Evolutionary conservation across 2,329 filamentous ascomycete species (phyloP).

Genomic region (Fusarium piperis): DNA sequence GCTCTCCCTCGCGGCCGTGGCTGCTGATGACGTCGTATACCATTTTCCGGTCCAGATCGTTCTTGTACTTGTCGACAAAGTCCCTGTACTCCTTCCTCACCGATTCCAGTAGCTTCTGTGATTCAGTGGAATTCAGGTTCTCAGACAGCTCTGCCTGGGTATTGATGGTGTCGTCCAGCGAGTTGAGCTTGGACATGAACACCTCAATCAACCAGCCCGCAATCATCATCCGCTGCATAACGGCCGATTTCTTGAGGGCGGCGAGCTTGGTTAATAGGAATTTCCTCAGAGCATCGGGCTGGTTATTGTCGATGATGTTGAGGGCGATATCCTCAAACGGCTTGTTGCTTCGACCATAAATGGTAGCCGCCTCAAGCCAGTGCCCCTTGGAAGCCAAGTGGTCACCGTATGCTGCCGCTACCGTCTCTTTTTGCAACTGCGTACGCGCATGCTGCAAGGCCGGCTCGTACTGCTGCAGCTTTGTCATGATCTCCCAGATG

Average conservation of each 20-base stretch:
- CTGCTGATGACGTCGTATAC: constrained; percentile 96
- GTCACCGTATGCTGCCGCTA: constrained; percentile 92
- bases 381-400: constrained; percentile 83
- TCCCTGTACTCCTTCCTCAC: constrained; percentile 86
- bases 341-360: constrained; percentile 96
- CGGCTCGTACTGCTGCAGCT: constrained; percentile 85
- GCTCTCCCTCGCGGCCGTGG: constrained; percentile 91
- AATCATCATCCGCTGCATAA: constrained; percentile 96
- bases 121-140: constrained; percentile 74
- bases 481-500: constrained; percentile 93
- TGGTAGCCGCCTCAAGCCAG: constrained; percentile 84
- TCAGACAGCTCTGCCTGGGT: constrained; percentile 86
- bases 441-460: constrained; percentile 88
- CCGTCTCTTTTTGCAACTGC: constrained; percentile 83
- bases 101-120: constrained; percentile 74
- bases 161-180: constrained; percentile 91
- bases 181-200: constrained; percentile 97
- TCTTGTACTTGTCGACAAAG: constrained; percentile 85
- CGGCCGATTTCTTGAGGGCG: constrained; percentile 80
- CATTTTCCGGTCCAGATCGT: constrained; percentile 88
- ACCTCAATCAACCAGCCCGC: constrained; percentile 95
- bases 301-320: constrained; percentile 86
- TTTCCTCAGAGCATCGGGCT: constrained; percentile 89
- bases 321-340: constrained; percentile 96
- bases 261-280: constrained; percentile 88